Evolutionary conservation across 495 filamentous ascomycete genomes (phyloP).

Genomic region (Tuber umbilicatum): DNA sequence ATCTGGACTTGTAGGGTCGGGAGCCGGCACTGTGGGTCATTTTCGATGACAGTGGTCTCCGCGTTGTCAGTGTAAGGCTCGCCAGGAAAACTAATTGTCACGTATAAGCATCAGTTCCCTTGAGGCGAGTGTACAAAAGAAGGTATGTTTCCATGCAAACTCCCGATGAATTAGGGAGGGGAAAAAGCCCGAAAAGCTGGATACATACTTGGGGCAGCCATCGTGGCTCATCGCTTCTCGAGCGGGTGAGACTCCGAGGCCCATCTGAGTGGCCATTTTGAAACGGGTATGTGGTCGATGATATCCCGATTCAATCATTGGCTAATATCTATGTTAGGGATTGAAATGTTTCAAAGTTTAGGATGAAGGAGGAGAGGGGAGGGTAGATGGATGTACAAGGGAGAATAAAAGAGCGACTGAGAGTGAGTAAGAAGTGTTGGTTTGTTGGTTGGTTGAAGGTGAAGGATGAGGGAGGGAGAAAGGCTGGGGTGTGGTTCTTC

Average conservation of each 20-base stretch:
- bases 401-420: not conserved
- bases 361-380: not conserved
- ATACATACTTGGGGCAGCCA: not conserved
- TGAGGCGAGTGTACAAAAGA: not conserved
- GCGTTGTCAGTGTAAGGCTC: not conserved
- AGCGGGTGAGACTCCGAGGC: not conserved
- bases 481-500: constrained; percentile 5
- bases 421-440: not conserved
- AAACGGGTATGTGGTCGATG: not conserved
- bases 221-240: not conserved
- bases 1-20: not conserved
- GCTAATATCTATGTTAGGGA: not conserved
- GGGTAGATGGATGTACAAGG: not conserved
- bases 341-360: not conserved
- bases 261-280: not conserved
- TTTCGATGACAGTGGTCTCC: constrained; percentile 4
- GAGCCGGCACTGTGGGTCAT: not conserved
- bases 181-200: not conserved
- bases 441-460: not conserved
- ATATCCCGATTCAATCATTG: not conserved
- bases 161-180: not conserved
- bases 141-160: not conserved
- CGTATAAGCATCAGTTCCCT: not conserved
- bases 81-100: not conserved
- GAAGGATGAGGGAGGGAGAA: not conserved